Base-by-base conservation (phyloP, 1,139 yeast species). In the Petasospora rhodanensis region DNA sequence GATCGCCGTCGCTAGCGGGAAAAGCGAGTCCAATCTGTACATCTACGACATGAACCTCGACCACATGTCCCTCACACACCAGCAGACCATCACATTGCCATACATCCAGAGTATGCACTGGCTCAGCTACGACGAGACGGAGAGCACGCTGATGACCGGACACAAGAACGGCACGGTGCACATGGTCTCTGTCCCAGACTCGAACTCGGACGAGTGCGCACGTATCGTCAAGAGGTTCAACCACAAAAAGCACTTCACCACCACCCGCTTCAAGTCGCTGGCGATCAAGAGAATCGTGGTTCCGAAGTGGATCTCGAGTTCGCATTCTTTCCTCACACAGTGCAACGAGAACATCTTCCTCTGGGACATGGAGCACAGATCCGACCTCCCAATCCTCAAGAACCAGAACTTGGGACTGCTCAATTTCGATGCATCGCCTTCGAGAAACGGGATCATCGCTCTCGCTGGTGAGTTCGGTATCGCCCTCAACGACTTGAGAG, bases 151-250 rank as follows among this genome's bases (percentile, higher is more conserved):
- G 30, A 65, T 80, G 12, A 70, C 89, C 0, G 94, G 94, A 6
- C 87, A 83, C 52, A 70, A 65, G 38, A 69, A 73, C 34, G 94
- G 95, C 1, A 64, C 73, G 41, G 81, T 77, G 1, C 83, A 84
- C 55, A 58, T 84, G 37, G 72, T 81, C 3, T 64, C 79, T 12
- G 61, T 83, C n/a, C 93, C 94, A 1, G 73, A 68, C 34, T 56
- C 70, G n/a, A 52, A 56, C 18, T 64, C 61, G 12, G 64, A 64
- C 19, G 69, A 64, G 25, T 69, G 75, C 20, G 94, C 94, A 0
- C 86, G 78, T 52, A 79, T 84, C 14, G 62, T 80, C 43, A 79
- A 79, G 54, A 63, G 91, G 28, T 83, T 79, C 58, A 81, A 82
- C 55, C 95, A 84, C 57, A 61, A 71, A 32, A 76, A 77, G 44